phyloP scores from a whole-genome alignment of 108 stramenopile species.

The Phaeodactylum tricornutum region DNA sequence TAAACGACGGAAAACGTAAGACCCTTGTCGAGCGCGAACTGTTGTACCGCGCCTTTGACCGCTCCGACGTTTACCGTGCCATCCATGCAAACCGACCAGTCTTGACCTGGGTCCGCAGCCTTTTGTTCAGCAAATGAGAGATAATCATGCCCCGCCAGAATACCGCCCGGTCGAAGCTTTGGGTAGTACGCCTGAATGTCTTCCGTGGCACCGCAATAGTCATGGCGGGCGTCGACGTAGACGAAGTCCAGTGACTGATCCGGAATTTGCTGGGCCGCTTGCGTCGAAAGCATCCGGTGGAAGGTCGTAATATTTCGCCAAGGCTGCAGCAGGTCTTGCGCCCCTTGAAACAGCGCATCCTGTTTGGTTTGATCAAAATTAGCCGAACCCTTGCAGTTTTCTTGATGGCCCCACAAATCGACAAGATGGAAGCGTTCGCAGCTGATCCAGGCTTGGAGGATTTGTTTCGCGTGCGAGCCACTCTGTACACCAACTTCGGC shows the following conservation, averaged over 20 bases:
- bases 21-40: no score
- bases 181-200: conserved; percentile 31
- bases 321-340: no score
- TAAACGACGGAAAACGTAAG: no score
- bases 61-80: no score
- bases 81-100: no score
- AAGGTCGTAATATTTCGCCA: no score
- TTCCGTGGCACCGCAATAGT: conserved; percentile 21
- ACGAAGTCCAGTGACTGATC: conserved; percentile 26
- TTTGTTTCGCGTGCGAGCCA: background rate
- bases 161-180: conserved; percentile 17
- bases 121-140: background rate
- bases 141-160: conserved; percentile 11
- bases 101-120: no score
- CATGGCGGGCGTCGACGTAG: conserved; percentile 43
- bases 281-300: no score
- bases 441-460: background rate
- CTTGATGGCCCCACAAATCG: background rate
- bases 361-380: no score
- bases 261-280: conserved; percentile 1
- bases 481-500: background rate
- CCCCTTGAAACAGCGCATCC: no score
- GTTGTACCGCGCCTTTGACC: no score
- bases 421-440: background rate
- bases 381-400: no score